Conservation (phyloP, 208 protist species). For the Leptomonas pyrrhocoris region DNA sequence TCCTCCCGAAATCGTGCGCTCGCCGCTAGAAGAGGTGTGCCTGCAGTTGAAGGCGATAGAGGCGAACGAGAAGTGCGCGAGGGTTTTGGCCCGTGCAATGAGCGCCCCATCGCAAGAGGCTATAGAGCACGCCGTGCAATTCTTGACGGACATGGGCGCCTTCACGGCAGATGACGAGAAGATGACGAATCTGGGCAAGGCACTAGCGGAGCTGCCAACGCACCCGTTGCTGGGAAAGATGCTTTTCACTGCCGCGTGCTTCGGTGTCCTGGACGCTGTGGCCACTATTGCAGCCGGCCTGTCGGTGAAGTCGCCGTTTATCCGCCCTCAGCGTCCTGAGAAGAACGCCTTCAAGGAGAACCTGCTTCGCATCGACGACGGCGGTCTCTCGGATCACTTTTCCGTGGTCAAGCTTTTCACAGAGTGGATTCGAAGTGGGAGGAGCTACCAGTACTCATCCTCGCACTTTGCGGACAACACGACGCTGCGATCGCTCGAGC, state of each 20-base stretch:
- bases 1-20: slow-evolving; percentile 91
- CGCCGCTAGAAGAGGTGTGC: slow-evolving; percentile 87
- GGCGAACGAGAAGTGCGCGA: slow-evolving; percentile 71
- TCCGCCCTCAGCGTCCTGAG: slow-evolving; percentile 69
- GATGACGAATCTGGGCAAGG: slow-evolving; percentile 80
- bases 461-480: slow-evolving; percentile 77
- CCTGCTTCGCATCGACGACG: slow-evolving; percentile 58
- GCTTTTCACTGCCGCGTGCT: slow-evolving; percentile 86
- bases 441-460: slow-evolving; percentile 59
- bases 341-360: slow-evolving; percentile 42
- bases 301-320: slow-evolving; percentile 82
- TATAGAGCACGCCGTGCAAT: slow-evolving; percentile 67
- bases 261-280: slow-evolving; percentile 87
- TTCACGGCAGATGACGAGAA: slow-evolving; percentile 73
- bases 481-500: slow-evolving; percentile 77
- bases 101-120: slow-evolving; percentile 65
- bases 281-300: slow-evolving; percentile 88
- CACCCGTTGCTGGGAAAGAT: slow-evolving; percentile 92
- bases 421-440: slow-evolving; percentile 69
- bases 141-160: slow-evolving; percentile 86
- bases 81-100: slow-evolving; percentile 81
- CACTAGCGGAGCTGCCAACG: slow-evolving; percentile 83
- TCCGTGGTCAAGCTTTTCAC: slow-evolving; percentile 67
- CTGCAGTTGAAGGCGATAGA: slow-evolving; percentile 88
- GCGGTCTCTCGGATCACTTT: slow-evolving; percentile 79